These are phyloP conservation scores for Emergomyces orientalis DNA, from an alignment of 2,329 filamentous ascomycete genomes.

Conservation along the genomic window DNA sequence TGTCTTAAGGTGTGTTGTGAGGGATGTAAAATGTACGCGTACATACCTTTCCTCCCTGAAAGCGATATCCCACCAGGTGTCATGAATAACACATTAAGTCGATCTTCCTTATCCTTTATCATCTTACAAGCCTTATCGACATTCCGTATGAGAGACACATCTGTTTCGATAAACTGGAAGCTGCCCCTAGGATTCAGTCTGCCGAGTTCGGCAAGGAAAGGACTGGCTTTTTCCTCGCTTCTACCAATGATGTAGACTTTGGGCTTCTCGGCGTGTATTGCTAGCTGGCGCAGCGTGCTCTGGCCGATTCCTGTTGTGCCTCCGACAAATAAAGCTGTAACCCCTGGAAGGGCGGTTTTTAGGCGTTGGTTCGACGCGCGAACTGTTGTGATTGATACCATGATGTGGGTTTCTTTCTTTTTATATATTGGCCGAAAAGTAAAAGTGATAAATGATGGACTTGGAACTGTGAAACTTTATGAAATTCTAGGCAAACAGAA, in stretches of 20 bases:
- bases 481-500: no score
- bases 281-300: slow-evolving; percentile 40
- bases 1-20: slow-evolving; percentile 37
- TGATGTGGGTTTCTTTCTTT: not conserved
- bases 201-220: slow-evolving; percentile 37
- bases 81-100: slow-evolving; percentile 34
- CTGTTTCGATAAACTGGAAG: slow-evolving; percentile 24
- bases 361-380: not conserved
- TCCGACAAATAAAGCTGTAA: slow-evolving; percentile 26
- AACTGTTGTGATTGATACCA: not conserved
- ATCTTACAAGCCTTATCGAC: slow-evolving; percentile 26
- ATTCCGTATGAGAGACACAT: slow-evolving; percentile 29
- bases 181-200: slow-evolving; percentile 19
- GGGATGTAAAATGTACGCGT: no score
- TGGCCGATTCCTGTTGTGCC: slow-evolving; percentile 47
- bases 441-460: not conserved
- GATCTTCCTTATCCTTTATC: slow-evolving; percentile 22
- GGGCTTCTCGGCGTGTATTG: slow-evolving; percentile 33
- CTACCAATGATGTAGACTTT: slow-evolving; percentile 47
- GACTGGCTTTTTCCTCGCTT: slow-evolving; percentile 25
- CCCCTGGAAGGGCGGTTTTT: not conserved
- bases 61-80: slow-evolving; percentile 30
- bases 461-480: not conserved
- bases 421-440: not conserved
- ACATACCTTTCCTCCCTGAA: slow-evolving; percentile 29